Percentiles rank a stretch among this genome's conserved stretches.
phyloP scores from a whole-genome alignment of 2,329 filamentous ascomycete species.

The Apiospora koreana region DNA sequence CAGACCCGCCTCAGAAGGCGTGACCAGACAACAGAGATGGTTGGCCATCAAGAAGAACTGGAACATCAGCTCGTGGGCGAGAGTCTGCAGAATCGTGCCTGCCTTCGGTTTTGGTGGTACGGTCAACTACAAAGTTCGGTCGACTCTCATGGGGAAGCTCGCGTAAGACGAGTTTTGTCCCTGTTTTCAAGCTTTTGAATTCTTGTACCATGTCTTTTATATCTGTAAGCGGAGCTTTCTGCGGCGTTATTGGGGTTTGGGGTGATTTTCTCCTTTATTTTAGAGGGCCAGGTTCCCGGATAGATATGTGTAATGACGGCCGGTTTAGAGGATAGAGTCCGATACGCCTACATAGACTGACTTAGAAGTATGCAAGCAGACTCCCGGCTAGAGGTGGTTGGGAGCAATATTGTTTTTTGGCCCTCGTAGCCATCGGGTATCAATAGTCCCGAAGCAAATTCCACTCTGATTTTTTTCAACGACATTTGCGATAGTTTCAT shows the following conservation, averaged over 20 bases:
- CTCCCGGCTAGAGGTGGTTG: conserved; percentile 7
- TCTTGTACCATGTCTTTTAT: neutral
- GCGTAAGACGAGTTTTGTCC: conserved; percentile 26
- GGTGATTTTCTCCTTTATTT: neutral
- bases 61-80: conserved; percentile 69
- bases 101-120: conserved; percentile 89
- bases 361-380: neutral
- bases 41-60: conserved; percentile 73
- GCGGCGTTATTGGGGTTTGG: conserved; percentile 21
- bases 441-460: neutral
- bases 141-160: conserved; percentile 64
- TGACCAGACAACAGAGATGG: conserved; percentile 61
- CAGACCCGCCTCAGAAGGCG: conserved; percentile 46
- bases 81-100: conserved; percentile 83
- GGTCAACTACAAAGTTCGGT: conserved; percentile 74
- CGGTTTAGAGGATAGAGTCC: conserved; percentile 14
- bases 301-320: conserved; percentile 11
- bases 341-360: conserved; percentile 1
- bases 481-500: neutral
- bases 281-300: neutral
- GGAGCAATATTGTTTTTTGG: conserved; percentile 3
- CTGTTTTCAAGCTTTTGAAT: neutral
- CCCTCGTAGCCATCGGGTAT: neutral
- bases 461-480: conserved; percentile 5
- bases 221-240: conserved; percentile 12